Conservation (phyloP, 495 filamentous ascomycete genomes). For the Trichoderma virens region DNA sequence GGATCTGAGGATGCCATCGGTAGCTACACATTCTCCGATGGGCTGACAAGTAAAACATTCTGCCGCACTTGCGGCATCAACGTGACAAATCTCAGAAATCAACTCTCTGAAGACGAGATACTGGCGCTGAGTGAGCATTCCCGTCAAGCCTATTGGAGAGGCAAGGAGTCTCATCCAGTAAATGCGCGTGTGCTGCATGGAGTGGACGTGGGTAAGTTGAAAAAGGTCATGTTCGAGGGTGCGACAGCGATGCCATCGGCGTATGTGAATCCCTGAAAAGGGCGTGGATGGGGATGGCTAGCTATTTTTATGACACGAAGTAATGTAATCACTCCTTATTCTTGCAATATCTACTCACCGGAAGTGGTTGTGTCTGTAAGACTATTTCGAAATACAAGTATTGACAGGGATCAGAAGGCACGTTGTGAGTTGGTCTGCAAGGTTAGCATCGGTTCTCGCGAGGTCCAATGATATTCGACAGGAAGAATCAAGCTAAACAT, state of each 20-base stretch:
- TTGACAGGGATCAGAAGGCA: too few species aligned
- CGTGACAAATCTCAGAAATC: conserved; percentile 15
- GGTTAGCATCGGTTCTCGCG: too few species aligned
- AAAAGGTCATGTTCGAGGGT: not conserved
- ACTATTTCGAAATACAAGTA: too few species aligned
- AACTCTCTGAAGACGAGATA: conserved; percentile 15
- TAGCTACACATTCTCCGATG: conserved; percentile 26
- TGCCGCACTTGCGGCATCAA: conserved; percentile 38
- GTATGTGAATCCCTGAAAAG: not conserved
- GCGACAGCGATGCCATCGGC: not conserved
- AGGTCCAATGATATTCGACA: too few species aligned
- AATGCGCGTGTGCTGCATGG: conserved; percentile 24
- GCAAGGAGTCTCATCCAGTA: conserved; percentile 6
- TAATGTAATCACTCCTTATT: not conserved
- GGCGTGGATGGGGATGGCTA: not conserved
- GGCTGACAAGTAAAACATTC: conserved; percentile 27
- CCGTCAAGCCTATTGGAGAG: not conserved
- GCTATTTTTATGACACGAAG: not conserved
- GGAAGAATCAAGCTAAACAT: too few species aligned
- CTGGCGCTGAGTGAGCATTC: conserved; percentile 10
- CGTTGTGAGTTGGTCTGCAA: too few species aligned
- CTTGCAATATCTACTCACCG: too few species aligned
- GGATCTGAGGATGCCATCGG: conserved; percentile 22
- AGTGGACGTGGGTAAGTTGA: conserved; percentile 14
- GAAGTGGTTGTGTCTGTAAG: too few species aligned